Evolutionary conservation across 495 filamentous ascomycete genomes (phyloP), one percentile per base, ranked within the genome.

Genomic region (Xylaria longipes): DNA sequence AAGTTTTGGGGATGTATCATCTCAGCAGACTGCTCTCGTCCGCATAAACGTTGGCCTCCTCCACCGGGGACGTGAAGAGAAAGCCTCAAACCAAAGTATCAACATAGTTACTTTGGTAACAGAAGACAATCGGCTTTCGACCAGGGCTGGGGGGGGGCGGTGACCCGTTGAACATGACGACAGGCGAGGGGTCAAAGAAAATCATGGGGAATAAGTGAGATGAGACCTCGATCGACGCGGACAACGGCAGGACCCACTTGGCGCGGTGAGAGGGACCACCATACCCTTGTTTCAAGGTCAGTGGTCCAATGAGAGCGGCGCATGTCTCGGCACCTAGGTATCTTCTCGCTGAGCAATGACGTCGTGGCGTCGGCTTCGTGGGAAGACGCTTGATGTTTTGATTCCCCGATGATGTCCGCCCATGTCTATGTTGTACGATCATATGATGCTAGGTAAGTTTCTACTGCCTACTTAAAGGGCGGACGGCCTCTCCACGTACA

Each of bases 311-410:
- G 35, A 43, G 45, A 50, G 29, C 35, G 48, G 25, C 25, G 29
- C 25, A 56, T 41, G 14, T 14, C 27, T 29, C 11, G 20, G 58
- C 41, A 17, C 29, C 56, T n/a, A 35, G 20, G 56, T 60, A 33
- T 6, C 52, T 27, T 43, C 65, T 43, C n/a, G 48, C 65, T 45
- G 35, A 45, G 35, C 37, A 46, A 61, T 69, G 66, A 69, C 66
- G 56, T 69, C 54, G 56, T 61, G 54, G 48, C 48, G 11, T 56
- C 48, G 0, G 46, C 35, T 39, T 54, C 29, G 8, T 9, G 15
- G 9, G 17, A 39, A 4, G 22, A 67, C 33, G n/a, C 4, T 29
- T 27, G 43, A 48, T 9, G 50, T 27, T 33, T 58, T 39, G 15
- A 29, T 22, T 27, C 66, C 29, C 27, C 17, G 20, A 27, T 45